Evolutionary conservation across 768 basidiomycete species (phyloP), one percentile per base, ranked within the genome.

Genomic region (Tylopilus vinaceipallidus): DNA sequence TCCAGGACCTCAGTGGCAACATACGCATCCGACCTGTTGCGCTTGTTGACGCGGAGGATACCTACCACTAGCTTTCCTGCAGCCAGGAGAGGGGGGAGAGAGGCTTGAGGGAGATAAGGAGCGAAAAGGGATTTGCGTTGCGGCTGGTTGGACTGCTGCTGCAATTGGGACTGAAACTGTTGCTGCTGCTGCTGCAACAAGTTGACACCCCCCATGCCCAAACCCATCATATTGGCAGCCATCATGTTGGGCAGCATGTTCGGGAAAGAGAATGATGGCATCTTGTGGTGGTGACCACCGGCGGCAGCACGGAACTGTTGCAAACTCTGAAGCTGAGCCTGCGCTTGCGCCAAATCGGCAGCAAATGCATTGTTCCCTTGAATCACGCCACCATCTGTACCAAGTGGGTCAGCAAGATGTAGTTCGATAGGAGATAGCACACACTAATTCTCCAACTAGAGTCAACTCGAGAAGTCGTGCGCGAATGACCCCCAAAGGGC

Each of bases 51-150:
- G 29, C 97, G 86, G 43, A 99, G 72, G 46, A 97, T 94, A 54
- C 97, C 97, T 37, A 98, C 94, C 48, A 99, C 97, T 39, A 99
- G 78, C 71, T 98, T 98, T 40, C 97, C 97, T 10, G 97, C 95
- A 9, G 91, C 91, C 45, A 99, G 81, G 46, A 99, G 83, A 42
- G 97, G 97, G 22, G 95, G 95, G 33, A 99, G 81, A 38, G 94
- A 97, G 12, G 95, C 95, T 68, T 98, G 95, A 43, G 97, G 97
- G 53, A 99, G 83, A 67, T 99, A 99, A 47, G 97, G 97, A 50
- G 95, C 95, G 67, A 99, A 99, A 33, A 99, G 80, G 38, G 93
- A 98, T 75, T 98, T 98, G 71, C 97, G 88, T 71, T 97, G 93
- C 29, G 94, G 95, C 54, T 94, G 90, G 59, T 71, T 87, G 13